These are phyloP conservation scores for Lentinula aciculospora DNA, from an alignment of 768 basidiomycete species.

Conservation along the genomic window DNA sequence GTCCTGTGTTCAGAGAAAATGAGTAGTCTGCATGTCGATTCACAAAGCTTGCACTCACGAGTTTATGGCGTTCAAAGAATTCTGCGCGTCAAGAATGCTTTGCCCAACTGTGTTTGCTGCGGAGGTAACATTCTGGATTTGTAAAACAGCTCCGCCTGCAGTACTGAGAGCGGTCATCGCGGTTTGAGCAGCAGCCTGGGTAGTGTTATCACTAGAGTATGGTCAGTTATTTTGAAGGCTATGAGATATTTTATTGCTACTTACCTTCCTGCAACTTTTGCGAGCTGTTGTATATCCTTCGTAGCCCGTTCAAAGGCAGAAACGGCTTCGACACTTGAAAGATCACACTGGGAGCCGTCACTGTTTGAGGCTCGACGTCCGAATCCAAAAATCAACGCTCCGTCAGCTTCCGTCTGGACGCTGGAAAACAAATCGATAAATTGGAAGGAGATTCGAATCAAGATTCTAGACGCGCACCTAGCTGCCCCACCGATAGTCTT, in stretches of 20 bases:
- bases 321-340: not conserved
- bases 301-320: not conserved
- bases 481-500: not conserved
- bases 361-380: not conserved
- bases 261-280: not conserved
- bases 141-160: not conserved
- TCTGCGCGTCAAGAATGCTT: not conserved
- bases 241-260: not conserved
- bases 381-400: not conserved
- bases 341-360: not conserved
- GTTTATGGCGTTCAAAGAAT: not conserved
- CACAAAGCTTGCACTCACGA: not conserved
- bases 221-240: not conserved
- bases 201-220: not conserved
- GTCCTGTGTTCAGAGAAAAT: not conserved
- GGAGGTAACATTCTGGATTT: not conserved
- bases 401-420: not conserved
- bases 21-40: not conserved
- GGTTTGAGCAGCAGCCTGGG: not conserved
- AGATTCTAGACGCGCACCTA: not conserved
- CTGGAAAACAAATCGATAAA: not conserved
- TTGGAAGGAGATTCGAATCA: not conserved
- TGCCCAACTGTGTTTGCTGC: not conserved
- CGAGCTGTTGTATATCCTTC: not conserved
- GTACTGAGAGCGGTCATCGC: not conserved